These are phyloP conservation scores for Dryas drummondii DNA, from an alignment of 306 rosid species.

Conservation along the genomic window DNA sequence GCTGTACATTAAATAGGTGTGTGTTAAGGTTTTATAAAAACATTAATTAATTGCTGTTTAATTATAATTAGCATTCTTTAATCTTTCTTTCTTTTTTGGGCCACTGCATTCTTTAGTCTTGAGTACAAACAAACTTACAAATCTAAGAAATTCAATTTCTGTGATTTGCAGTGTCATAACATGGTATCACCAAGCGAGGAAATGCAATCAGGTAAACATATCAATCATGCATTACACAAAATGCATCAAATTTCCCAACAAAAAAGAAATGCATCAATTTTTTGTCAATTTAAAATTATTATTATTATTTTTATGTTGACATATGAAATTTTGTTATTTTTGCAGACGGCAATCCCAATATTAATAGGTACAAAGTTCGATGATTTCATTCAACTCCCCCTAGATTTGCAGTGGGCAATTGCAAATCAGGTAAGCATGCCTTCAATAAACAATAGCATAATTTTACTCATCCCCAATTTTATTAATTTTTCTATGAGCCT, in stretches of 20 bases:
- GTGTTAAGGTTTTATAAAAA: neutral
- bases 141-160: constrained; percentile 11
- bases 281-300: neutral
- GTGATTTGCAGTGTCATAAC: constrained; percentile 51
- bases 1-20: constrained; percentile 83
- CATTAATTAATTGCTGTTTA: neutral
- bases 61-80: neutral
- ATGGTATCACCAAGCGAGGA: constrained; percentile 84
- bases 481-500: too few relatives aligned
- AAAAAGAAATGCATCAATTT: neutral
- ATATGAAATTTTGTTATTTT: constrained; percentile 6
- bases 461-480: too few relatives aligned
- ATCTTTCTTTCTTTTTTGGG: too few relatives aligned
- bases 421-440: constrained; percentile 68
- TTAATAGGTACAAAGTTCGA: constrained; percentile 92
- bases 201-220: constrained; percentile 72
- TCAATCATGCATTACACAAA: neutral
- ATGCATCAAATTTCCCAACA: neutral
- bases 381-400: constrained; percentile 94
- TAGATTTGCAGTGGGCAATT: constrained; percentile 94
- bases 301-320: neutral
- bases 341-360: constrained; percentile 85
- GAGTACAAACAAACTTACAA: neutral
- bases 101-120: neutral
- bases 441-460: neutral